Evolutionary conservation across 73 alveolate species (phyloP), one percentile per base, ranked within the genome.

Genomic region (Durusdinium trenchii): DNA sequence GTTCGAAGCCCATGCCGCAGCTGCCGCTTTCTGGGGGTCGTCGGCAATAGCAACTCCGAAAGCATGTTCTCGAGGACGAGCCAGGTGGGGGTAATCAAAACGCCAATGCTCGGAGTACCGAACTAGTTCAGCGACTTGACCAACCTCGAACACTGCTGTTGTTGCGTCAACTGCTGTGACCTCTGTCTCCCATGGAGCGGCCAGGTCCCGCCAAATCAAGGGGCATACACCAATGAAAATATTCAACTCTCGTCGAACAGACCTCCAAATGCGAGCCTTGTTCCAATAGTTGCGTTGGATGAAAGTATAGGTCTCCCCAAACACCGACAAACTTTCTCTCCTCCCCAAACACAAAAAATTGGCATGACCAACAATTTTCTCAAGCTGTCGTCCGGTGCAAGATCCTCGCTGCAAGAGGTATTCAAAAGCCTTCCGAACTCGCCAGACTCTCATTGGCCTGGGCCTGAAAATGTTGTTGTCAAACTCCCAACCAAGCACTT

Each of bases 171-270:
- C 62, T 9, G 90, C 90, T 10, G 67, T 45, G 64, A 79, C 90
- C 42, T 79, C 90, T 45, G 90, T 3, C 0, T 32, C 45, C 90
- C 90, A 79, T 1, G 90, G 90, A 4, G 16, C 30, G 20, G 40
- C 64, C 90, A 79, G 45, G 16, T 79, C 90, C n/a, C 90, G 20
- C 90, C 90, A 79, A 79, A 79, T 35, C 1, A 79, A 42, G 9
- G 90, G 90, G 3, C 38, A 43, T 5, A 79, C n/a, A 0, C 46
- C 40, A 4, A 6, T 45, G 23, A 43, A 79, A 47, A 79, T 79
- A 1, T 0, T 47, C 75, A 84, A 32, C 76, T 84, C 94, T 38
- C 94, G 6, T 5, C 94, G 16, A 7, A 84, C 94, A 4, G 67
- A 36, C 6, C 67, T 36, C 94, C 94, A 84, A 10, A 84, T 47